Evolutionary conservation across 2,329 filamentous ascomycete genomes (phyloP).

Genomic region (Ophiocordyceps polyrhachis-furcata): DNA sequence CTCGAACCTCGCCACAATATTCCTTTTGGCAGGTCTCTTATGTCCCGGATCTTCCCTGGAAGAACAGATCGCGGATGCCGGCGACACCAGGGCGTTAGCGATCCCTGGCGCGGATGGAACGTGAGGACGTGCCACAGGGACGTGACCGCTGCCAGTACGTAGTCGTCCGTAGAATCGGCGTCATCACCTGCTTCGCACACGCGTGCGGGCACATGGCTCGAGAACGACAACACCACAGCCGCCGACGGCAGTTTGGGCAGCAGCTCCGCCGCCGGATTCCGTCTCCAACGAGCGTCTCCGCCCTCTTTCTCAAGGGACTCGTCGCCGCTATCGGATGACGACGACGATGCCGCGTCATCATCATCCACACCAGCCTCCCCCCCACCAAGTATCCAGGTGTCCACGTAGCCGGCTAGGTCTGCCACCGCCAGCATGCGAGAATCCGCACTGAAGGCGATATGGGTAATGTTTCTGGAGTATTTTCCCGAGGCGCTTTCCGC

Average conservation of each 20-base stretch:
- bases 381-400: constrained; percentile 56
- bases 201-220: constrained; percentile 23
- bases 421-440: constrained; percentile 60
- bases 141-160: constrained; percentile 33
- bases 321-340: constrained; percentile 19
- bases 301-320: constrained; percentile 14
- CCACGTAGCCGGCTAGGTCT: constrained; percentile 70
- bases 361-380: background rate
- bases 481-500: constrained; percentile 48
- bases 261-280: constrained; percentile 50
- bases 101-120: constrained; percentile 61
- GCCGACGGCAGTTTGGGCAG: constrained; percentile 48
- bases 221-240: constrained; percentile 51
- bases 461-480: constrained; percentile 61
- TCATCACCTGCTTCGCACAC: constrained; percentile 9
- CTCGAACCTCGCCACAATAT: constrained; percentile 65
- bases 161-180: constrained; percentile 20
- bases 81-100: constrained; percentile 68
- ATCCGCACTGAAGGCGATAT: constrained; percentile 61
- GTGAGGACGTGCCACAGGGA: constrained; percentile 49
- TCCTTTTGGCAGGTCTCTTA: constrained; percentile 67
- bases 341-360: constrained; percentile 4
- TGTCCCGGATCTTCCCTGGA: constrained; percentile 52
- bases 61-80: constrained; percentile 61
- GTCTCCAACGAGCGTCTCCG: constrained; percentile 44